phyloP scores from a whole-genome alignment of 805 yeast genomes.

The Jamesozyma jinghongensis region DNA sequence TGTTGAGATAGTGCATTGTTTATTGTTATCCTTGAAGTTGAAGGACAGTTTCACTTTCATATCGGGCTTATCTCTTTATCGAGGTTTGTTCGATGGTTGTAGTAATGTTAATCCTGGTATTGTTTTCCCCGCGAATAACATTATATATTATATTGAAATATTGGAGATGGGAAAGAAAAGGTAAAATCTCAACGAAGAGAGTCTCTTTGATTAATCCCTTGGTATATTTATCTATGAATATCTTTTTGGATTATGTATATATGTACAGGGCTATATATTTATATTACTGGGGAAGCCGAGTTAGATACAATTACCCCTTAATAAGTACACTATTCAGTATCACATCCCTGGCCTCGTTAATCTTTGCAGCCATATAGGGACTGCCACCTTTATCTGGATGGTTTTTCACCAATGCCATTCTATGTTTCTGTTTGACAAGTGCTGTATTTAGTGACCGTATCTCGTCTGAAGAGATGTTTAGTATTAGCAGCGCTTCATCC shows the following conservation, averaged over 20 bases:
- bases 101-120: too few relatives aligned
- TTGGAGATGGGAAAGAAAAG: too few relatives aligned
- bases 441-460: constrained; percentile 40
- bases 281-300: too few relatives aligned
- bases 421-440: constrained; percentile 66
- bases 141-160: too few relatives aligned
- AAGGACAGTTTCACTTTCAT: background rate
- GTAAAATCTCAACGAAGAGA: too few relatives aligned
- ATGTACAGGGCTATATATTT: too few relatives aligned
- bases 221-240: too few relatives aligned
- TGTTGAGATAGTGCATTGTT: background rate
- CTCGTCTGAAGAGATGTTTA: constrained; percentile 50
- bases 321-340: constrained; percentile 29
- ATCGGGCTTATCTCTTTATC: too few relatives aligned
- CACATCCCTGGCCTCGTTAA: constrained; percentile 84
- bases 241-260: too few relatives aligned
- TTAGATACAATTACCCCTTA: constrained; percentile 8
- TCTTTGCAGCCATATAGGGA: constrained; percentile 79
- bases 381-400: constrained; percentile 96
- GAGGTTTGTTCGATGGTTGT: too few relatives aligned
- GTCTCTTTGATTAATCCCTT: too few relatives aligned
- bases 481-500: constrained; percentile 56
- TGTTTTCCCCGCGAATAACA: too few relatives aligned
- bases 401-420: constrained; percentile 76
- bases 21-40: background rate